Base-by-base conservation (phyloP, 352 stramenopile genomes). In the Bremia lactucae region DNA sequence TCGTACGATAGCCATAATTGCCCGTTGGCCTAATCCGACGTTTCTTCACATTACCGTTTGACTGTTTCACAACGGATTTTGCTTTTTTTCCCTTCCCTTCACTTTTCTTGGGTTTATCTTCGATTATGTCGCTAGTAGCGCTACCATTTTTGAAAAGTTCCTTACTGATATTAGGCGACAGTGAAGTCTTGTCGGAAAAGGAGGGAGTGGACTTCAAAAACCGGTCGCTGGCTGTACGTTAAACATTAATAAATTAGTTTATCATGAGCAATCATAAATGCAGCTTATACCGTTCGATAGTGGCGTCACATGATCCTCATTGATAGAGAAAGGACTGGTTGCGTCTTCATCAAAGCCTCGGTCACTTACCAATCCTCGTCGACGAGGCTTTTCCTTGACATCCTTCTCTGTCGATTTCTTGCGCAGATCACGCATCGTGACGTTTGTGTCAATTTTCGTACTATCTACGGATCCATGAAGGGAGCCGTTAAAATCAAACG, bases 251-350 rank as follows among this genome's bases (percentile, higher is more conserved):
- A n/a, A n/a, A n/a, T n/a, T n/a, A n/a, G n/a, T n/a, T n/a, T n/a
- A n/a, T n/a, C n/a, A n/a, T n/a, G n/a, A n/a, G n/a, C n/a, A n/a
- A n/a, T n/a, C n/a, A n/a, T n/a, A n/a, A n/a, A n/a, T n/a, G n/a
- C n/a, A n/a, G n/a, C n/a, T n/a, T 60, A 24, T 52, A 82, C 69
- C 59, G 38, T 86, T 83, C 0, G 73, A 86, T 1, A 88, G 22
- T 2, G 76, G 76, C 0, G 72, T 85, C n/a, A 86, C 35, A n/a
- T 67, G 42, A 3, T 56, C 69, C 6, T 78, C 69, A 20, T 81
- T 61, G 35, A 80, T 61, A 0, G 68, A 66, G 44, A 88, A 85
- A 11, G 76, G 76, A 10, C 71, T 85, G 6, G 33, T 36, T 18
- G 52, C 48, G n/a, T 62, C 49, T 6, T 64, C 53, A 21, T 71